Percentiles rank a stretch among this genome's conserved stretches.
Evolutionary conservation across 148 eudicot genomes (phyloP).

Genomic region (Bassia scoparia): DNA sequence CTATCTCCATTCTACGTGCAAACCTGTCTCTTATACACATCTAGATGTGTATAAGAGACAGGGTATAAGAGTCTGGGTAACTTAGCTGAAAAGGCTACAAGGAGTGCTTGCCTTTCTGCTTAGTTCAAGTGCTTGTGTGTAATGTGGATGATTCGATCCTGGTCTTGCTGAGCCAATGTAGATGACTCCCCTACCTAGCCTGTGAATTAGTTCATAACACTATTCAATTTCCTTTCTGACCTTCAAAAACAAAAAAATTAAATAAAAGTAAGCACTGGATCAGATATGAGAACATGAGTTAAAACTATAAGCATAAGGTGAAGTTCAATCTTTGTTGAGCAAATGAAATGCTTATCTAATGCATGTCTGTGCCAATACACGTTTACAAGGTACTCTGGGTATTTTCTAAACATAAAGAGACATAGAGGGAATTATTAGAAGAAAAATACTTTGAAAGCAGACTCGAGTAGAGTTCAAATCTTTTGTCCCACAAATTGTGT

Average conservation of each 20-base stretch:
- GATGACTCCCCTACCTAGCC: slow-evolving; percentile 86
- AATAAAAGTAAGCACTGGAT: slow-evolving; percentile 11
- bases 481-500: too few relatives aligned
- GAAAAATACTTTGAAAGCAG: too few relatives aligned
- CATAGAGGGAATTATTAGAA: too few relatives aligned
- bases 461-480: too few relatives aligned
- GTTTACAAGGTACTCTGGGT: too few relatives aligned
- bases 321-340: background rate
- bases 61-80: too few relatives aligned
- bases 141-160: slow-evolving; percentile 73
- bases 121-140: slow-evolving; percentile 49
- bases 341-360: background rate
- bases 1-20: too few relatives aligned
- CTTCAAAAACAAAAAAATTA: slow-evolving; percentile 28
- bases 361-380: too few relatives aligned
- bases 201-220: slow-evolving; percentile 79
- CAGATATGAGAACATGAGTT: background rate
- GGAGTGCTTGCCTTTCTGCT: slow-evolving; percentile 56
- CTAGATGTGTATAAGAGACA: too few relatives aligned
- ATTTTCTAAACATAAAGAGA: too few relatives aligned
- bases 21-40: too few relatives aligned
- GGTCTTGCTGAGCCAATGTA: slow-evolving; percentile 87
- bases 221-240: slow-evolving; percentile 76
- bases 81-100: background rate
- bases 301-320: background rate